Evolutionary conservation across 768 basidiomycete species (phyloP), one percentile per base, ranked within the genome.

Genomic region (Lepiota venenata): DNA sequence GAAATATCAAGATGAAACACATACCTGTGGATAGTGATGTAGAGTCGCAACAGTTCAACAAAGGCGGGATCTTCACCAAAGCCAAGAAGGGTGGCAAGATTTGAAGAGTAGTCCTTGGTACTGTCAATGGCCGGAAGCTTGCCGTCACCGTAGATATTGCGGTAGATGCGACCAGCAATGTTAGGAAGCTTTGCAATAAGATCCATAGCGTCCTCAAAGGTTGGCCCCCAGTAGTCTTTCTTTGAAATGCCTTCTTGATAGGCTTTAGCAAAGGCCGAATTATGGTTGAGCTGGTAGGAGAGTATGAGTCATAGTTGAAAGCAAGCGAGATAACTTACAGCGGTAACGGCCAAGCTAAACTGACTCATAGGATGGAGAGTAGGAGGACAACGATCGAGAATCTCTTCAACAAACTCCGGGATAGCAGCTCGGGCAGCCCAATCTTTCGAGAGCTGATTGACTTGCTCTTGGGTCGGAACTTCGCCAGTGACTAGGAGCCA

Each of bases 361-460:
- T 98, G 96, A 71, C 90, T 93, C 96, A 98, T 98, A 59, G 96
- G 96, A 71, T 98, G 96, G 42, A 98, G 82, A 14, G 93, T 95
- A 47, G 89, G 86, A 16, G 91, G 91, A 73, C 91, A 93, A 69
- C 93, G 74, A 76, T 98, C 96, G 48, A 98, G 82, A 62, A 97
- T 82, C 65, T 97, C 94, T 72, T 98, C 94, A n/a, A 98, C 89
- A 62, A 96, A 95, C 57, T 89, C 87, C 42, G 95, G 94, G 58
- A 98, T 84, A 43, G 86, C 81, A 38, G 93, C 85, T 60, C 95
- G 88, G 40, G 92, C 90, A 50, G 95, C 96, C 93, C 96, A 97
- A 66, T 98, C 96, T 62, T 83, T 84, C 58, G 91, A 93, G 56
- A 98, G 82, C 46, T 84, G 84, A 49, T 79, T 68, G 63, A 94